Evolutionary conservation across 352 stramenopile species (phyloP), one percentile per base, ranked within the genome.

Genomic region (Globisporangium carolinianum): DNA sequence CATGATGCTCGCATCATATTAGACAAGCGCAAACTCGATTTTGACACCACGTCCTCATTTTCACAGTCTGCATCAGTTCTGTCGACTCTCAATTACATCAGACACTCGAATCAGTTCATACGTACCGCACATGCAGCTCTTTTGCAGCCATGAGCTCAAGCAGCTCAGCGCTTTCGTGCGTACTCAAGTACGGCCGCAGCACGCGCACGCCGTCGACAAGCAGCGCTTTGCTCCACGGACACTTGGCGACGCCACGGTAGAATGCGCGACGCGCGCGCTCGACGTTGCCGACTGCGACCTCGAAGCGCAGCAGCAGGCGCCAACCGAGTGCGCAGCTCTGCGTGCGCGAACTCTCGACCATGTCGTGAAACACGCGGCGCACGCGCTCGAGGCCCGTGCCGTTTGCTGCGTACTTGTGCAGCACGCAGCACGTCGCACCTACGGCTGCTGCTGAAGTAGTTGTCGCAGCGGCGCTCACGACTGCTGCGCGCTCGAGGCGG

Each of bases 221-320:
- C 39, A 94, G 55, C 24, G 62, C 62, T 51, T 93, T 94, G 58
- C 83, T 91, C 85, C 85, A 94, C 39, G 83, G 75, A 60, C 79
- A 89, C 5, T 71, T 76, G 32, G 72, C 71, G 52, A 94, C 61
- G 17, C 70, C 83, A 41, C 85, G 82, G 39, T 93, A 91, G 48
- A 91, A 76, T 4, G 93, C 68, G 45, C 86, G 87, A 39, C 75
- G 83, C 15, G 83, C 80, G 8, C 65, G 66, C 43, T 90, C 77
- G 9, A 93, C 67, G 55, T 85, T 84, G 5, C 85, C 85, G 12
- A 87, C 54, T 0, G 73, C 75, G 15, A 93, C 54, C 60, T 93
- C 85, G 56, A 93, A 94, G 55, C 71, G 83, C 47, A 94, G 51
- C 47, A 88, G 91, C 37, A 94, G 64, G 4, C 79, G 70, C 85